Conservation (phyloP, 192 early-diverging fungal species). For the Umbelopsis sp. region DNA sequence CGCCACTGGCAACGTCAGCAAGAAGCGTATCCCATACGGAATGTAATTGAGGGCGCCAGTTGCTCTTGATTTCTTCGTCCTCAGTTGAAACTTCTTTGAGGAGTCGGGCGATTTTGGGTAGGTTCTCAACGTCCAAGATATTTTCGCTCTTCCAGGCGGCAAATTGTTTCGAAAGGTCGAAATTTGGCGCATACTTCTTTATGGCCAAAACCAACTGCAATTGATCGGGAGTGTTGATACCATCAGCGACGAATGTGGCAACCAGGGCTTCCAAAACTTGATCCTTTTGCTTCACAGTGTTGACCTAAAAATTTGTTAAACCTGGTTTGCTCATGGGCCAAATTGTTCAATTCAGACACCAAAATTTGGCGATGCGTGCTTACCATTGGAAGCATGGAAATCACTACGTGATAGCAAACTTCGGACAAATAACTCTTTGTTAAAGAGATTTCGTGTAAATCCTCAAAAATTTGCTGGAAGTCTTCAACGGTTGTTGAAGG, state of each 20-base stretch:
- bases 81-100: slow-evolving; percentile 41
- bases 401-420: slow-evolving; percentile 74
- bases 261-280: slow-evolving; percentile 44
- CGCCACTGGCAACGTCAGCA: slow-evolving; percentile 31
- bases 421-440: slow-evolving; percentile 85
- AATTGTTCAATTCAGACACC: not conserved
- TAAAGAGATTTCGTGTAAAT: slow-evolving; percentile 66
- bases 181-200: slow-evolving; percentile 37
- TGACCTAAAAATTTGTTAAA: slow-evolving; percentile 10
- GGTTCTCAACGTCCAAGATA: slow-evolving; percentile 35
- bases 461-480: slow-evolving; percentile 67
- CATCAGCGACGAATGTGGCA: slow-evolving; percentile 40
- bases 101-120: slow-evolving; percentile 32
- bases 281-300: slow-evolving; percentile 28
- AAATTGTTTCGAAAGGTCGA: slow-evolving; percentile 31
- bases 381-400: slow-evolving; percentile 55
- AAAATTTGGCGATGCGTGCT: not conserved
- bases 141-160: slow-evolving; percentile 37
- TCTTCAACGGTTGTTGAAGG: slow-evolving; percentile 69
- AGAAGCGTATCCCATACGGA: slow-evolving; percentile 76
- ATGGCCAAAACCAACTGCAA: slow-evolving; percentile 53
- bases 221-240: slow-evolving; percentile 57
- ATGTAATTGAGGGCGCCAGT: slow-evolving; percentile 82
- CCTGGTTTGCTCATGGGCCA: not conserved
- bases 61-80: slow-evolving; percentile 46